Evolutionary conservation across 139 green algal species (phyloP), one percentile per base, ranked within the genome.

Genomic region (Penium margaritaceum): DNA sequence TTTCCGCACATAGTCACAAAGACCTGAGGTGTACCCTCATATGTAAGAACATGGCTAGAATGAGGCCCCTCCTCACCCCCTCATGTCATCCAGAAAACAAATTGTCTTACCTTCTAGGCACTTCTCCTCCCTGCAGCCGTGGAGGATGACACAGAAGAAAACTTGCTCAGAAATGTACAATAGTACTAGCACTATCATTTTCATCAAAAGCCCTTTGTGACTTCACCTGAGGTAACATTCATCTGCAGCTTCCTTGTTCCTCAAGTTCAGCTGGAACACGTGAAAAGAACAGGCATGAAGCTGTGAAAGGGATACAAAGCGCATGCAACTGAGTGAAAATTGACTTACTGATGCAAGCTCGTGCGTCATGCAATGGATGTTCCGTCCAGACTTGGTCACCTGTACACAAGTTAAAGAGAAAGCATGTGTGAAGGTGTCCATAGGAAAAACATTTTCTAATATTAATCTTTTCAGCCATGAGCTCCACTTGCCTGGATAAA

Each of bases 141-240:
- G n/a, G n/a, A n/a, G n/a, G n/a, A n/a, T n/a, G n/a, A n/a, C n/a
- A n/a, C n/a, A n/a, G n/a, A n/a, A n/a, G n/a, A n/a, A n/a, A n/a
- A n/a, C n/a, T n/a, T n/a, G n/a, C n/a, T n/a, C n/a, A n/a, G n/a
- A n/a, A n/a, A n/a, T n/a, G n/a, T n/a, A n/a, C n/a, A n/a, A n/a
- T n/a, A n/a, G n/a, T n/a, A n/a, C n/a, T n/a, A n/a, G n/a, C n/a
- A n/a, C n/a, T n/a, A n/a, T n/a, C n/a, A n/a, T n/a, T n/a, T n/a
- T n/a, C n/a, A n/a, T n/a, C n/a, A n/a, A n/a, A n/a, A n/a, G n/a
- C n/a, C n/a, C n/a, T n/a, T n/a, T n/a, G n/a, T n/a, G n/a, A n/a
- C n/a, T n/a, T n/a, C n/a, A n/a, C n/a, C 95, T 83, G 39, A 88
- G 32, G 78, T 93, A 74, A 74, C 90, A 95, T 72, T 95, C 88